Evolutionary conservation across 495 filamentous ascomycete genomes (phyloP).

Genomic region (Penicillium ochrochloron): DNA sequence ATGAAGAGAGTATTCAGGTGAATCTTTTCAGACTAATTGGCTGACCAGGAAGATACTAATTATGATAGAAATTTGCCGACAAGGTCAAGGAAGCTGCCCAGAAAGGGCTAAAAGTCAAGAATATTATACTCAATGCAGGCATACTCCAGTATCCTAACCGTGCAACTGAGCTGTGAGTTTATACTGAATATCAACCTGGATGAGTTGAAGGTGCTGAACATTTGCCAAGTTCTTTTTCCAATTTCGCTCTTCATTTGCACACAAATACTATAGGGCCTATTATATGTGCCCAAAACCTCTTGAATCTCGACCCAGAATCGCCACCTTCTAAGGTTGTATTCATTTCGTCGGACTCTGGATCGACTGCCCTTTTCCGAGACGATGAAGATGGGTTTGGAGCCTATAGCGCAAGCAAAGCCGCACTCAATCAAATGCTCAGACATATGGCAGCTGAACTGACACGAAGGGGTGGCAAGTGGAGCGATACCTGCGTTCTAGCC

Average conservation of each 20-base stretch:
- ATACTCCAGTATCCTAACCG: conserved; percentile 61
- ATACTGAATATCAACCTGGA: no score
- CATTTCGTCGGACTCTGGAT: conserved; percentile 59
- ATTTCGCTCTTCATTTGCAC: conserved; percentile 57
- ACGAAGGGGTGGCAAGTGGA: conserved; percentile 38
- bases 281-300: conserved; percentile 56
- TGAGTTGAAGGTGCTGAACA: not conserved
- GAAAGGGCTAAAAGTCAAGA: conserved; percentile 40
- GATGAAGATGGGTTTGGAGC: conserved; percentile 65
- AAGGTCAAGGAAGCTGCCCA: not conserved
- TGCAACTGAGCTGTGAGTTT: conserved; percentile 54
- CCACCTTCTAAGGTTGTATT: conserved; percentile 51
- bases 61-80: conserved; percentile 6
- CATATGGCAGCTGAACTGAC: conserved; percentile 60
- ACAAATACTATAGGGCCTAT: conserved; percentile 64
- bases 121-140: conserved; percentile 61
- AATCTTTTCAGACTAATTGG: conserved; percentile 11
- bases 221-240: conserved; percentile 20
- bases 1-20: conserved; percentile 55
- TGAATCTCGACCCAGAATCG: conserved; percentile 40
- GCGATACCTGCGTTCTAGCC: conserved; percentile 53
- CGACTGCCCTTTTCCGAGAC: conserved; percentile 48
- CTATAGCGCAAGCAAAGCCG: conserved; percentile 62
- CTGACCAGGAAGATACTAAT: not conserved
- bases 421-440: conserved; percentile 59